phyloP scores from a whole-genome alignment of 78 protist genomes.

The Chrysochromulina parva region DNA sequence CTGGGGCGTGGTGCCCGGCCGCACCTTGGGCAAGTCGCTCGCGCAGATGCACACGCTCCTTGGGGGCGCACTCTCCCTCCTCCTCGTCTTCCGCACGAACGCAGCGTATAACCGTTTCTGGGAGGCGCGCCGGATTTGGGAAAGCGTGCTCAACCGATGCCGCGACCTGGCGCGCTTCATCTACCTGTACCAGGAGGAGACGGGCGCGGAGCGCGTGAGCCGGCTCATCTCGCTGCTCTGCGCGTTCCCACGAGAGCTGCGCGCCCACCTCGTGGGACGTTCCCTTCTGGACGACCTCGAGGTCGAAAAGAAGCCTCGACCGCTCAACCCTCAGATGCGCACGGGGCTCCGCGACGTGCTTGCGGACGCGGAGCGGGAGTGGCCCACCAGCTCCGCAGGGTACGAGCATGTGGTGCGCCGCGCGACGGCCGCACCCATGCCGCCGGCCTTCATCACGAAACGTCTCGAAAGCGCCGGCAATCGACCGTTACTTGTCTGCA shows the following conservation, averaged over 20 bases:
- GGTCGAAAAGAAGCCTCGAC: no score
- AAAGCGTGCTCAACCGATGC: not conserved
- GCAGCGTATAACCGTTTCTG: slow-evolving; percentile 30
- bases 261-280: not conserved
- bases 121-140: slow-evolving; percentile 32
- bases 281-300: no score
- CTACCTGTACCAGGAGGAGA: not conserved
- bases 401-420: no score
- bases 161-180: slow-evolving; percentile 4
- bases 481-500: not conserved
- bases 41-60: slow-evolving; percentile 12
- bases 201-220: no score
- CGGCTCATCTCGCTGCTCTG: not conserved
- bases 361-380: no score
- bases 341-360: no score
- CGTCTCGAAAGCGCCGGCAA: not conserved
- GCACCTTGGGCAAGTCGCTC: not conserved
- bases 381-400: no score
- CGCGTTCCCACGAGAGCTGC: not conserved
- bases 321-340: no score
- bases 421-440: not conserved
- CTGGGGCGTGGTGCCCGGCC: not conserved
- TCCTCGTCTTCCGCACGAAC: slow-evolving; percentile 40
- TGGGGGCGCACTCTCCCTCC: slow-evolving; percentile 9
- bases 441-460: not conserved